Percentiles rank a stretch among this genome's conserved stretches.
Evolutionary conservation across 441 rosid species (phyloP).

Genomic region (Melastoma candidum): DNA sequence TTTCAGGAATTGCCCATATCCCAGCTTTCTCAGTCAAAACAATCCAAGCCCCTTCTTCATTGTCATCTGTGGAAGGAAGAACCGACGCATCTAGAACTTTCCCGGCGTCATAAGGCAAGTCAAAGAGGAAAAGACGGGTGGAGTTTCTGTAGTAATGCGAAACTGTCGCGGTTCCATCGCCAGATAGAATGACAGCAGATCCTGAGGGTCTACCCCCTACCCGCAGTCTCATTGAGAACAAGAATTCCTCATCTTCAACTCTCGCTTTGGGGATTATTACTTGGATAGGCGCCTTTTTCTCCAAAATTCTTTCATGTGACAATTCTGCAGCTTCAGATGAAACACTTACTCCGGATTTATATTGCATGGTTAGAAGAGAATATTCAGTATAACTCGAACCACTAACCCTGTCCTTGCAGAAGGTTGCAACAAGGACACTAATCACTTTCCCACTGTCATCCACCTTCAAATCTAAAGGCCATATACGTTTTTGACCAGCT

Average conservation of each 20-base stretch:
- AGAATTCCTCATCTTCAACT: constrained; percentile 79
- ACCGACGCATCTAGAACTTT: constrained; percentile 91
- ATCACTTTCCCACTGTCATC: constrained; percentile 71
- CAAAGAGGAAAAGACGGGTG: constrained; percentile 80
- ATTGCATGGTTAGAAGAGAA: constrained; percentile 80
- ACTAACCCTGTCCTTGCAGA: constrained; percentile 78
- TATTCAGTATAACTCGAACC: constrained; percentile 90
- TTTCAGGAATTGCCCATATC: constrained; percentile 96
- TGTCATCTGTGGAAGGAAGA: constrained; percentile 62
- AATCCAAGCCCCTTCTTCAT: constrained; percentile 89
- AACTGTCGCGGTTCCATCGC: constrained; percentile 93
- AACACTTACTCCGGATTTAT: constrained; percentile 38
- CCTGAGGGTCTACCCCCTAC: constrained; percentile 88
- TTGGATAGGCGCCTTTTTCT: constrained; percentile 82
- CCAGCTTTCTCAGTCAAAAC: constrained; percentile 91
- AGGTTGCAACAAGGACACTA: constrained; percentile 80
- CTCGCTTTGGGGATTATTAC: constrained; percentile 96
- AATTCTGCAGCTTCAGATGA: constrained; percentile 21
- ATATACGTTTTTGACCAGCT: constrained; percentile 90
- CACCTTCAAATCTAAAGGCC: constrained; percentile 86
- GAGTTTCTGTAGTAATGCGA: constrained; percentile 59
- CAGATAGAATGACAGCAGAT: constrained; percentile 75
- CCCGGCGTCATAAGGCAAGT: constrained; percentile 91
- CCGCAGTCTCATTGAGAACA: constrained; percentile 80
- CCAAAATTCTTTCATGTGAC: constrained; percentile 47